These are phyloP conservation scores for Psophocarpus tetragonolobus DNA, from an alignment of 306 rosid species.

Conservation along the genomic window DNA sequence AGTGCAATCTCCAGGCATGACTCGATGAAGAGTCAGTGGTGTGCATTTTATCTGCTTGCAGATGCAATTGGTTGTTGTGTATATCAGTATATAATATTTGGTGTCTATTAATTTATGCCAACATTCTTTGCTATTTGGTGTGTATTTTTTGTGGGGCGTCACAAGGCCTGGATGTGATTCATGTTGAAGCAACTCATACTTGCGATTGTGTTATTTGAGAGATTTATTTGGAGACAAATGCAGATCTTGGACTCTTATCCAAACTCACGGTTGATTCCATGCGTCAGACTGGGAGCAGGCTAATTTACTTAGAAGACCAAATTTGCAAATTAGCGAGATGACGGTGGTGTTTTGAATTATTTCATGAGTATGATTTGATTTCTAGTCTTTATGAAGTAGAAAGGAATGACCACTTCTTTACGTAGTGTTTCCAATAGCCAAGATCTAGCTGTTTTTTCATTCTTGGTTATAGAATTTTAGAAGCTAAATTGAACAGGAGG, in stretches of 20 bases:
- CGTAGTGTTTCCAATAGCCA: background rate
- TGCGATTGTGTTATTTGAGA: background rate
- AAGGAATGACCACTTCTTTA: background rate
- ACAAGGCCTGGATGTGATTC: background rate
- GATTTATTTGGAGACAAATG: background rate
- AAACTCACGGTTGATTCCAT: background rate
- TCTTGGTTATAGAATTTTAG: constrained; percentile 1
- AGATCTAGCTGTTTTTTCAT: background rate
- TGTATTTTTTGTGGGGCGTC: background rate
- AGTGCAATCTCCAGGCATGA: constrained; percentile 78
- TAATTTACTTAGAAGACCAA: background rate
- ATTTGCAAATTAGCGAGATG: background rate
- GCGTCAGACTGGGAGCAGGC: background rate
- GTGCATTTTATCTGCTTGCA: background rate
- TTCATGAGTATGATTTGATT: background rate
- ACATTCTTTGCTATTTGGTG: background rate
- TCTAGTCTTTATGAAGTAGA: background rate
- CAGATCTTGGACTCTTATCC: background rate
- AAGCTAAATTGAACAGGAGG: background rate
- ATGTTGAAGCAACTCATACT: background rate
- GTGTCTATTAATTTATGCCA: background rate
- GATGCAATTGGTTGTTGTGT: constrained; percentile 37
- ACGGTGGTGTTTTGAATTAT: background rate
- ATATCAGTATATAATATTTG: constrained; percentile 49
- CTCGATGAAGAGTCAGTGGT: constrained; percentile 15